A percentile compares a stretch with the other conserved stretches of the same genome.
Evolutionary conservation across 768 basidiomycete genomes (phyloP).

Genomic region (Sporobolomyces phaffii): DNA sequence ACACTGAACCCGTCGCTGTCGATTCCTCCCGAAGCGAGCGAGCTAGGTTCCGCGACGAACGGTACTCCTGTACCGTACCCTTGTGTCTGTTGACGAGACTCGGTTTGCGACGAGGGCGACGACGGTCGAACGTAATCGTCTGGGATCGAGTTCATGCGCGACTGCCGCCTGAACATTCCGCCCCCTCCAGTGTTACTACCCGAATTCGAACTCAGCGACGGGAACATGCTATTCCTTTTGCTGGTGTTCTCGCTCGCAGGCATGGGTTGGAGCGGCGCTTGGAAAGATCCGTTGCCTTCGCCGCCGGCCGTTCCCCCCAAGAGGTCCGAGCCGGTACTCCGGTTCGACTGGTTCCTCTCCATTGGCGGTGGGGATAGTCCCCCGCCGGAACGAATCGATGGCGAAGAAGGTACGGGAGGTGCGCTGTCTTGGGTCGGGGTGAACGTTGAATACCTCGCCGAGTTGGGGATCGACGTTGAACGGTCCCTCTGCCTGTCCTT

Average conservation of each 20-base stretch:
- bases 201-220: neutral
- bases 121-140: neutral
- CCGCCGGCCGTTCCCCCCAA: neutral
- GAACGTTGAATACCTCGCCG: conserved; percentile 31
- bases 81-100: too few relatives aligned
- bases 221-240: conserved; percentile 24
- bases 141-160: neutral
- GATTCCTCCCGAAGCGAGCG: conserved; percentile 30
- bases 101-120: too few relatives aligned
- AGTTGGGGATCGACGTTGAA: conserved; percentile 27
- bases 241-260: neutral
- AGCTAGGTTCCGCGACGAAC: neutral
- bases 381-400: neutral
- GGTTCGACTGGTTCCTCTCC: conserved; percentile 5
- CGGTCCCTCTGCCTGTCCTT: conserved; percentile 16
- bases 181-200: conserved; percentile 4
- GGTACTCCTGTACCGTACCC: neutral
- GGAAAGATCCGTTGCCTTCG: neutral
- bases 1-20: conserved; percentile 50
- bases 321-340: conserved; percentile 1
- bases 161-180: conserved; percentile 20
- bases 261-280: conserved; percentile 13
- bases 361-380: neutral
- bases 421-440: neutral
- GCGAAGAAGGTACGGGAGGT: conserved; percentile 1